Base-by-base conservation (phyloP, 768 basidiomycete species). In the Phanerodontia chrysosporium region DNA sequence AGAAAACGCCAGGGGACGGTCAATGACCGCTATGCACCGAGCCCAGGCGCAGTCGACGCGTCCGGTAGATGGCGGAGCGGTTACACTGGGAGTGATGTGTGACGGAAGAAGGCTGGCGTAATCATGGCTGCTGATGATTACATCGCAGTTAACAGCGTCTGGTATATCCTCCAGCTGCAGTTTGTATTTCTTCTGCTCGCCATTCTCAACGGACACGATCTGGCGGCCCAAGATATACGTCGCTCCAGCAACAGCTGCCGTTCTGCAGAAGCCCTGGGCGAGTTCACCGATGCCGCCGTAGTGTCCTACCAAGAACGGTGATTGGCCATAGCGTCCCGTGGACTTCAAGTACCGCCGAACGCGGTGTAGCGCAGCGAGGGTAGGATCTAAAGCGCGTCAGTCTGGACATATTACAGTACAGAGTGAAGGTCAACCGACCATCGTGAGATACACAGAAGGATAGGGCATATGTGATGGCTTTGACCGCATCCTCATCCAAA, bases 211-310 rank as follows among this genome's bases (percentile, higher is more conserved):
- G 18, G 70, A 62, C 14, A 61, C 29, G 2, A 89, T 68, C 1
- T 71, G 68, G 46, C 82, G 78, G 25, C 86, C 86, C 3, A 92
- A 79, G 60, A 92, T 85, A 67, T 92, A 92, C 12, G 86, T 83
- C 0, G 76, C 83, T 18, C 90, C 88, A 49, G 76, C 78, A 30
- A 98, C 95, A 2, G 96, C 96, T 14, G 92, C 80, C 22, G 89
- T 83, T 16, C 95, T 91, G 68, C 84, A 87, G 66, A 90, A 98
- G 1, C 95, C 95, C 72, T 98, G 96, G 0, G 90, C 82, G 12
- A 98, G 85, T 67, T 98, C 96, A 4, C 96, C 96, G 0, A 88
- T 79, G 21, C 94, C 92, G 18, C 96, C 96, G 69, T 97, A 98
- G 64, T 97, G 93, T 0, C 93, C 93, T n/a, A 98, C 79, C 16